These are phyloP conservation scores for Monosporozyma aquatica DNA, from an alignment of 805 yeast species.

Conservation along the genomic window DNA sequence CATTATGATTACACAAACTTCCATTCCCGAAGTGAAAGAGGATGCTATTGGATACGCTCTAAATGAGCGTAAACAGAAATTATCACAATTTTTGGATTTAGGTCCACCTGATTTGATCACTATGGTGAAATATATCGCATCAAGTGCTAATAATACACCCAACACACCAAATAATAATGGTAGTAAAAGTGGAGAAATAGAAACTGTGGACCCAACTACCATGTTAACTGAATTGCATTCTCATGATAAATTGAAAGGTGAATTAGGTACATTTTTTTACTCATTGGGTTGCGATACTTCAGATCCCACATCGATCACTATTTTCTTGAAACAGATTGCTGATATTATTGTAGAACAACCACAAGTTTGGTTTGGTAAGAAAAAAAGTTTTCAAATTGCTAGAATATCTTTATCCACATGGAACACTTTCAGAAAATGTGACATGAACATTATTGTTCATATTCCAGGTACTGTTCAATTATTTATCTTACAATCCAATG, in stretches of 20 bases:
- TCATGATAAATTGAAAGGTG: conserved; percentile 36
- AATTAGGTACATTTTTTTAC: conserved; percentile 63
- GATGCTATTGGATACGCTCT: conserved; percentile 49
- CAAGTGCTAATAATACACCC: conserved; percentile 10
- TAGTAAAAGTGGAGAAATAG: conserved; percentile 7
- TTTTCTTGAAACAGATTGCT: conserved; percentile 58
- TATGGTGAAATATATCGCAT: conserved; percentile 27
- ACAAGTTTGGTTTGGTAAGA: conserved; percentile 76
- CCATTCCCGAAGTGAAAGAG: conserved; percentile 59
- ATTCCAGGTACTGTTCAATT: conserved; percentile 68
- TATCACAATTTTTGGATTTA: conserved; percentile 51
- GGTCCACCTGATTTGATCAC: conserved; percentile 64
- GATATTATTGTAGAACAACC: conserved; percentile 51
- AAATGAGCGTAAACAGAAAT: conserved; percentile 52
- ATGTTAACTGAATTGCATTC: conserved; percentile 21
- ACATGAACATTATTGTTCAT: conserved; percentile 61
- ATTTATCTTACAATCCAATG: conserved; percentile 26
- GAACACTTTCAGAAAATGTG: conserved; percentile 53
- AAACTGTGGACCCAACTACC: conserved; percentile 13
- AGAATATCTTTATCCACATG: conserved; percentile 60
- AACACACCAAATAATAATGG: conserved; percentile 5
- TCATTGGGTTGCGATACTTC: conserved; percentile 70
- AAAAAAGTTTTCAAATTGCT: conserved; percentile 59
- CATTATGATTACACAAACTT: conserved; percentile 42
- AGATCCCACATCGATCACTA: conserved; percentile 69